Conservation (phyloP, 208 protist genomes). For the Angomonas ambiguus region DNA sequence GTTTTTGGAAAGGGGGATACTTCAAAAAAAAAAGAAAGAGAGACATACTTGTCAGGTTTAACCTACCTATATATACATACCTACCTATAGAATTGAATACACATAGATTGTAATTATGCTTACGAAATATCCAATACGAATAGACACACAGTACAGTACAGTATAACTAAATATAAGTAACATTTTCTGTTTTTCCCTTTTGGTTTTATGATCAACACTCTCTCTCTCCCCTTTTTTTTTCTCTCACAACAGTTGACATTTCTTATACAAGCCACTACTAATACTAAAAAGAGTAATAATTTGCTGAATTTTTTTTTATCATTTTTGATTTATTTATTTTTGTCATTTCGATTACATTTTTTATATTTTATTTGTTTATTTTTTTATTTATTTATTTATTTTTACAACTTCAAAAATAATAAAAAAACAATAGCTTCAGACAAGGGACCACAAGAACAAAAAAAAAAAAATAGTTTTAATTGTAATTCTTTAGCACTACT, state of each 20-base stretch:
- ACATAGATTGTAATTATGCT: too few relatives aligned
- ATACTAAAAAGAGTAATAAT: not conserved
- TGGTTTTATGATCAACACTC: not conserved
- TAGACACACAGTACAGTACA: too few relatives aligned
- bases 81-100: too few relatives aligned
- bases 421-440: not conserved
- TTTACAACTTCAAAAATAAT: not conserved
- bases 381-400: not conserved
- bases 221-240: too few relatives aligned
- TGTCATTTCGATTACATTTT: not conserved
- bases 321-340: not conserved
- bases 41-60: not conserved
- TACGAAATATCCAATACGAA: too few relatives aligned
- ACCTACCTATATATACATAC: too few relatives aligned
- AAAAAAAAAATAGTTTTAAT: not conserved
- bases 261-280: not conserved
- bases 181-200: not conserved
- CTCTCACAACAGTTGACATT: too few relatives aligned
- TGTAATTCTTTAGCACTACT: too few relatives aligned
- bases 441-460: too few relatives aligned
- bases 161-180: too few relatives aligned
- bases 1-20: too few relatives aligned
- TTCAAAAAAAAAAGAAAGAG: not conserved
- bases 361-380: conserved; percentile 1
- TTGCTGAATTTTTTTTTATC: not conserved